Evolutionary conservation across 345 rosid species (phyloP).

Genomic region (Noccaea caerulescens): DNA sequence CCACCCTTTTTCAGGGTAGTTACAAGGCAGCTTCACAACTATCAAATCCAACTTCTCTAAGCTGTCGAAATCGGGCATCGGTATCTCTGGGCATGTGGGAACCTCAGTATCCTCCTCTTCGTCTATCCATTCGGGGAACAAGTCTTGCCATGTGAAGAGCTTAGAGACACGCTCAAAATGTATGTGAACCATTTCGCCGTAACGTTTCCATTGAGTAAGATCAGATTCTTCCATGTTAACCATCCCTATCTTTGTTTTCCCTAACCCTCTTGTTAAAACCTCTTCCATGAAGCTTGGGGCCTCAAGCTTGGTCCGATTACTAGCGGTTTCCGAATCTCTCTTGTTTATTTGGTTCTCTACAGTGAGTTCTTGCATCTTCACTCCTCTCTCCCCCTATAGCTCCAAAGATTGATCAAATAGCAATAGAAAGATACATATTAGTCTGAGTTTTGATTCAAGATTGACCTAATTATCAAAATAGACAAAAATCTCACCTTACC

Average conservation of each 20-base stretch:
- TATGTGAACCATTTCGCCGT: slow-evolving; percentile 60
- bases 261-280: slow-evolving; percentile 50
- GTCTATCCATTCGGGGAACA: slow-evolving; percentile 97
- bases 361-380: slow-evolving; percentile 64
- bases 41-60: slow-evolving; percentile 65
- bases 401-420: slow-evolving; percentile 20
- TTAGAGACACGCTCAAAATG: slow-evolving; percentile 62
- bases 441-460: not conserved
- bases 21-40: slow-evolving; percentile 80
- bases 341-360: slow-evolving; percentile 35
- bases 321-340: not conserved
- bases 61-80: slow-evolving; percentile 68
- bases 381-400: slow-evolving; percentile 55
- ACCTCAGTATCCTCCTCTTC: slow-evolving; percentile 85
- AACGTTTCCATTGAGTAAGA: slow-evolving; percentile 59
- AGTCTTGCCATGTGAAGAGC: slow-evolving; percentile 66
- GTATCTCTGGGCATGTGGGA: slow-evolving; percentile 77
- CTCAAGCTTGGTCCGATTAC: slow-evolving; percentile 56
- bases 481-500: slow-evolving; percentile 80
- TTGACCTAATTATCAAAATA: not conserved
- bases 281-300: slow-evolving; percentile 65
- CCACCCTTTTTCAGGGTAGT: slow-evolving; percentile 81
- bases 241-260: slow-evolving; percentile 67
- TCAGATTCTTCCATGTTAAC: slow-evolving; percentile 79
- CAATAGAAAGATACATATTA: not conserved